Evolutionary conservation across 192 early-diverging fungal genomes (phyloP).

Genomic region (Umbelopsis sp.): DNA sequence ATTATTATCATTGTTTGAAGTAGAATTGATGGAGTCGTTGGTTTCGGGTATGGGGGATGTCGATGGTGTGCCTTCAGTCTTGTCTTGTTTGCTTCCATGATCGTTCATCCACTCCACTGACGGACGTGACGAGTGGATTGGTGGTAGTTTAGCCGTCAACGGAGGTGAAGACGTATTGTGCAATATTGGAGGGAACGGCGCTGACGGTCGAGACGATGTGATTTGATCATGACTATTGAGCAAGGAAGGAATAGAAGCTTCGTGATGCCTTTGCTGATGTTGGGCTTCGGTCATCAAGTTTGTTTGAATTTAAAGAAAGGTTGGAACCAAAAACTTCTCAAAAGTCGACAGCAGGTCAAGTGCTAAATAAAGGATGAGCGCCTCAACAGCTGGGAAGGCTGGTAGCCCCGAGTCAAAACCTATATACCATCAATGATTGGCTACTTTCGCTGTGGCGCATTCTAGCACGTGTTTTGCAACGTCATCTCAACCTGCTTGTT

Average conservation of each 20-base stretch:
- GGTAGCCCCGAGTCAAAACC: slow-evolving; percentile 15
- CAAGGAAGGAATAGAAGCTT: slow-evolving; percentile 7
- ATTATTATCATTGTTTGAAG: slow-evolving; percentile 4
- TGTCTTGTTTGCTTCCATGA: neutral
- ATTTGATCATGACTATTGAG: slow-evolving; percentile 16
- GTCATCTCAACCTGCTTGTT: neutral
- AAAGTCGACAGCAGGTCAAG: slow-evolving; percentile 3
- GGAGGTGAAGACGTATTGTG: neutral
- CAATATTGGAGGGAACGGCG: too few species aligned
- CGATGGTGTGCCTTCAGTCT: neutral
- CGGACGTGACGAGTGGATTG: slow-evolving; percentile 4
- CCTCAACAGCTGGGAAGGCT: slow-evolving; percentile 4
- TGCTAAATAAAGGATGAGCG: neutral
- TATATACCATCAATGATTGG: neutral
- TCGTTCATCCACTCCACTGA: slow-evolving; percentile 12
- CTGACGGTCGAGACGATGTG: neutral
- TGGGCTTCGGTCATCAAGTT: neutral
- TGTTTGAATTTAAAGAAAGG: neutral
- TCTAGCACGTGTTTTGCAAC: neutral
- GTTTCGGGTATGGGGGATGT: slow-evolving; percentile 7
- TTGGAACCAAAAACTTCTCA: neutral
- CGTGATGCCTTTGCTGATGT: slow-evolving; percentile 20
- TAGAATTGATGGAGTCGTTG: slow-evolving; percentile 18
- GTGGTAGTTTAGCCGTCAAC: slow-evolving; percentile 1
- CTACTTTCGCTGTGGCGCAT: neutral